These are phyloP conservation scores for Terfezia boudieri DNA, from an alignment of 495 filamentous ascomycete species.

Conservation along the genomic window DNA sequence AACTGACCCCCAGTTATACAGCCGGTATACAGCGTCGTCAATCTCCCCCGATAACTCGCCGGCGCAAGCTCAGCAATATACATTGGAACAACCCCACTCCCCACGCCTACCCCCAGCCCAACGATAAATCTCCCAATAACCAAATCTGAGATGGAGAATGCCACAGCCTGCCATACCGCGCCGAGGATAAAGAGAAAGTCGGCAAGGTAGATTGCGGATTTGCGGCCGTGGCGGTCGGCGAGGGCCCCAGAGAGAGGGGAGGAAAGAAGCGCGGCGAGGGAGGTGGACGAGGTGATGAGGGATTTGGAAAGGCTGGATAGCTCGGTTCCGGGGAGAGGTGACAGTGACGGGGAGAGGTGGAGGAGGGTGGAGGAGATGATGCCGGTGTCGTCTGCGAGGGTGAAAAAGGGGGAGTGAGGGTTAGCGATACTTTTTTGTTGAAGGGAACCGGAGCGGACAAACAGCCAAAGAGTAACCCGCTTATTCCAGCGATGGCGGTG, in stretches of 20 bases:
- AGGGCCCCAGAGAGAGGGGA: slow-evolving; percentile 55
- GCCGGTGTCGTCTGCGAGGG: slow-evolving; percentile 47
- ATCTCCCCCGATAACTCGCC: slow-evolving; percentile 43
- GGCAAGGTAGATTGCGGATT: slow-evolving; percentile 53
- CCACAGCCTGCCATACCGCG: slow-evolving; percentile 44
- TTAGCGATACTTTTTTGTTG: slow-evolving; percentile 5
- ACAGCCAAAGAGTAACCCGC: slow-evolving; percentile 75
- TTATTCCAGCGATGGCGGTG: slow-evolving; percentile 61
- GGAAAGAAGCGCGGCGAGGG: slow-evolving; percentile 53
- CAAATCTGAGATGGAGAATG: slow-evolving; percentile 44
- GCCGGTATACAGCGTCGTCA: slow-evolving; percentile 58
- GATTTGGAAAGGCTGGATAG: slow-evolving; percentile 59
- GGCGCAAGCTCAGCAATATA: slow-evolving; percentile 58
- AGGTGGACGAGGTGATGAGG: slow-evolving; percentile 61
- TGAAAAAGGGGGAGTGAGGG: not conserved
- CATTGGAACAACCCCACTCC: slow-evolving; percentile 63
- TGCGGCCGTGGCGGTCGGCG: slow-evolving; percentile 54
- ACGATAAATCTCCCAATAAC: slow-evolving; percentile 58
- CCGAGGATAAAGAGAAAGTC: slow-evolving; percentile 57
- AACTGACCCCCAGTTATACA: slow-evolving; percentile 74
- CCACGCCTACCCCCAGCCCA: slow-evolving; percentile 60
- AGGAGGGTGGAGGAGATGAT: slow-evolving; percentile 78
- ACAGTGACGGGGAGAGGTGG: slow-evolving; percentile 33
- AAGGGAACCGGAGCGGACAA: slow-evolving; percentile 18
- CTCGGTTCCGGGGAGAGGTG: slow-evolving; percentile 17